These are phyloP conservation scores for Prunus padus DNA, from an alignment of 306 rosid genomes.

Conservation along the genomic window DNA sequence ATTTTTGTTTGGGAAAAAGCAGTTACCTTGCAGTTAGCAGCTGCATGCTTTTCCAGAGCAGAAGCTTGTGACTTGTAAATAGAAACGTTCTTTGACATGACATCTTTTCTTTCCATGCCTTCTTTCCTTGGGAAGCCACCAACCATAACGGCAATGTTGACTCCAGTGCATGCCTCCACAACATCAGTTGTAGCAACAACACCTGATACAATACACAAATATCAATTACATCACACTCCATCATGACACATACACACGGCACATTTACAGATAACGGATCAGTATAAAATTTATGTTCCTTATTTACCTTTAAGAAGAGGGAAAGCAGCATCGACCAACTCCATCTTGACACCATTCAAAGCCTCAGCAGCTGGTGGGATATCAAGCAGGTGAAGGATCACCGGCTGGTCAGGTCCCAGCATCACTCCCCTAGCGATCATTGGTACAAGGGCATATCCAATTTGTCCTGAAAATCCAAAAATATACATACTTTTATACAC, in stretches of 20 bases:
- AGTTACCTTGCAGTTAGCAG: constrained; percentile 89
- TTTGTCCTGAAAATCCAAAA: constrained; percentile 71
- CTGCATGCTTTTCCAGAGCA: constrained; percentile 89
- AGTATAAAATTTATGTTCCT: no score
- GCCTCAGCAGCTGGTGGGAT: constrained; percentile 91
- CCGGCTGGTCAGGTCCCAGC: constrained; percentile 92
- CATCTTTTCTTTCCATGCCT: constrained; percentile 98
- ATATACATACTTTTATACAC: constrained; percentile 7
- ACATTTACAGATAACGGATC: neutral
- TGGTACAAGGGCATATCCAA: constrained; percentile 96
- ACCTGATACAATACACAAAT: constrained; percentile 47
- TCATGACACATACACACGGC: neutral
- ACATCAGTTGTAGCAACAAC: constrained; percentile 99
- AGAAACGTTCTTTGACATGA: constrained; percentile 91
- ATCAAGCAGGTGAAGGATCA: constrained; percentile 93
- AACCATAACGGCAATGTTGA: constrained; percentile 86
- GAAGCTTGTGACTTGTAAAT: constrained; percentile 97
- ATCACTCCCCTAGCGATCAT: constrained; percentile 98
- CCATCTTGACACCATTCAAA: constrained; percentile 90
- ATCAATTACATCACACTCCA: constrained; percentile 12
- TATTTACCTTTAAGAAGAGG: constrained; percentile 77
- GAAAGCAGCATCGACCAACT: constrained; percentile 91
- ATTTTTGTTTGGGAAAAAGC: no score
- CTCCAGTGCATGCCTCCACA: constrained; percentile 95
- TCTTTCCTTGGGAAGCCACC: constrained; percentile 99